Base-by-base conservation (phyloP, 2,329 filamentous ascomycete species). In the Penicillium psychrosexuale region DNA sequence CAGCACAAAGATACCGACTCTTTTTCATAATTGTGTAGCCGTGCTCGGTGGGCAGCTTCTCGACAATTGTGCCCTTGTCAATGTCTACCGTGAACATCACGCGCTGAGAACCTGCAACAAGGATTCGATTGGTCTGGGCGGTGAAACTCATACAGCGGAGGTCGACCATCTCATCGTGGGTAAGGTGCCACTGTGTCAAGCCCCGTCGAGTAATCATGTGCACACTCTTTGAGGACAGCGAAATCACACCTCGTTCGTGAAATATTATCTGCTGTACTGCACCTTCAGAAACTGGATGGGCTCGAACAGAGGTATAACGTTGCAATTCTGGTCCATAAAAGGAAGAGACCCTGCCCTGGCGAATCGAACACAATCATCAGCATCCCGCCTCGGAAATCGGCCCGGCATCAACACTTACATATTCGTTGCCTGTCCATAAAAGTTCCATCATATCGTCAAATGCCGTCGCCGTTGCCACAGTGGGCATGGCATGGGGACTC, bases 121-220 rank as follows among this genome's bases (percentile, higher is more conserved):
- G 78, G 54, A 99, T 87, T 68, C 96, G 83, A 27, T 89, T 90
- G 8, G 88, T 88, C 68, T 91, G 91, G 28, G 90, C 91, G 1
- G 91, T 95, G 70, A 96, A 97, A 71, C 89, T 93, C 91, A 97
- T 97, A 74, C 94, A 97, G 64, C 86, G 85, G 61, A 99, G 78
- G 68, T 97, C 90, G 60, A 82, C 85, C 87, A 97, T 96, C 53
- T 88, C 87, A 39, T 72, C 83, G 60, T 83, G 91, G 80, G 81
- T 84, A 58, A 97, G 80, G 73, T 97, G 91, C 92, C 94, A 97
- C 78, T 94, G 81, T 49, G 91, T 86, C 53, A 90, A 77, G 2
- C 94, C 94, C 59, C 90, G 84, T 51, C 94, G 84, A 57, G 84
- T 82, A n/a, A 91, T 86, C 81, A 97, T 90, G 75, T 99, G 94